Conservation (phyloP, 108 stramenopile genomes). For the Cyclotella baltica region DNA sequence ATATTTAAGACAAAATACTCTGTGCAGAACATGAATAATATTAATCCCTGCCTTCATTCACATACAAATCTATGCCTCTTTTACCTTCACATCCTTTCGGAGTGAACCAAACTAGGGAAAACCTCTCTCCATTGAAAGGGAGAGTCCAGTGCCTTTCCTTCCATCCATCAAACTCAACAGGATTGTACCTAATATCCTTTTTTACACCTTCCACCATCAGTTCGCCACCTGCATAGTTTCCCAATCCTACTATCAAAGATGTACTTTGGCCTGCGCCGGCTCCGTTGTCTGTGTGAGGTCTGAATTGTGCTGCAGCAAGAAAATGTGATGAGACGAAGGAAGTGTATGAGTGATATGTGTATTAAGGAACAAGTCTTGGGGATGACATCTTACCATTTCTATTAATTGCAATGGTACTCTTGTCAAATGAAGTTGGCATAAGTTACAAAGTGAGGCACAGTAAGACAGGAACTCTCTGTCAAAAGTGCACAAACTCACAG, state of each 20-base stretch:
- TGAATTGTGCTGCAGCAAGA: conserved; percentile 56
- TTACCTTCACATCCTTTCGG: conserved; percentile 90
- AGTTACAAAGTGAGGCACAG: neutral
- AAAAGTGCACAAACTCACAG: conserved; percentile 22
- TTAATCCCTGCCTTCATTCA: no score
- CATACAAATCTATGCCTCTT: conserved; percentile 73
- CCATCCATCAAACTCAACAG: conserved; percentile 95
- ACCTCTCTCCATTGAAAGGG: conserved; percentile 94
- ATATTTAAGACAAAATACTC: neutral
- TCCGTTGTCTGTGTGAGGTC: conserved; percentile 92
- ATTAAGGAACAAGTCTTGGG: conserved; percentile 4
- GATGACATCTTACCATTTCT: conserved; percentile 80
- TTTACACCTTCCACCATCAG: conserved; percentile 90
- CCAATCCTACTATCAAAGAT: conserved; percentile 92
- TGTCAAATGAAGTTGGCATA: no score
- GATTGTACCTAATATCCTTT: conserved; percentile 90
- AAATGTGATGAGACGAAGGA: neutral
- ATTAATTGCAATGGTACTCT: conserved; percentile 95
- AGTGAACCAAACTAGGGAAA: conserved; percentile 95
- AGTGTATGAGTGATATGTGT: neutral
- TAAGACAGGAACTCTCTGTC: no score
- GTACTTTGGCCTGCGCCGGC: conserved; percentile 93
- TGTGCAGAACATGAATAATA: no score
- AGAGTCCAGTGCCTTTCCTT: conserved; percentile 94
- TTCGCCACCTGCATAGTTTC: conserved; percentile 91